phyloP scores from a whole-genome alignment of 768 basidiomycete species.

The Hebeloma cylindrosporum region DNA sequence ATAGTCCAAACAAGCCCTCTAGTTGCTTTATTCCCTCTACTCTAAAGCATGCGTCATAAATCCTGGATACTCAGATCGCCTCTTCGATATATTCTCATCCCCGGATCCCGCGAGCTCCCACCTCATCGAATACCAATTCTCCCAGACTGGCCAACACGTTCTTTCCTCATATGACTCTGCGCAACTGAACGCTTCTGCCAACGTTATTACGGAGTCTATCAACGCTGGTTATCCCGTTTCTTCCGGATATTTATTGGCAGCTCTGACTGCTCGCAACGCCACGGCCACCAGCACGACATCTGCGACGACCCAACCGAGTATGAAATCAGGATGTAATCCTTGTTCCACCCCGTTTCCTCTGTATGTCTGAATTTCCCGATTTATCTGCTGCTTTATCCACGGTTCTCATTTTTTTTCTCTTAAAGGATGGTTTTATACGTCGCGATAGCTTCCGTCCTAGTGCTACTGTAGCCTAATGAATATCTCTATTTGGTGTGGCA shows the following conservation, averaged over 20 bases:
- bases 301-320: too few species aligned
- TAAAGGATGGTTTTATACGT: too few species aligned
- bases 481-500: too few species aligned
- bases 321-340: too few species aligned
- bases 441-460: too few species aligned
- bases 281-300: not conserved
- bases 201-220: not conserved
- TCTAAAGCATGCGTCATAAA: not conserved
- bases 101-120: not conserved
- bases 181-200: not conserved
- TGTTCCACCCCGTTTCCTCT: too few species aligned
- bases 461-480: too few species aligned
- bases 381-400: too few species aligned
- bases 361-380: too few species aligned
- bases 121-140: too few species aligned
- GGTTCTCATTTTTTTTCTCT: too few species aligned
- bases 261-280: not conserved
- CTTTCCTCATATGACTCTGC: slow-evolving; percentile 4
- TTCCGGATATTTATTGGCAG: not conserved
- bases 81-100: not conserved
- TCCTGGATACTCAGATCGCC: not conserved
- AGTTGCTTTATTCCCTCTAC: slow-evolving; percentile 7
- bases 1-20: not conserved
- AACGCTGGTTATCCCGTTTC: not conserved
- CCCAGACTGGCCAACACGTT: too few species aligned